A percentile compares a stretch with the other conserved stretches of the same genome.
phyloP scores from a whole-genome alignment of 2,329 filamentous ascomycete species.

The Ophiosphaerella herpotricha region DNA sequence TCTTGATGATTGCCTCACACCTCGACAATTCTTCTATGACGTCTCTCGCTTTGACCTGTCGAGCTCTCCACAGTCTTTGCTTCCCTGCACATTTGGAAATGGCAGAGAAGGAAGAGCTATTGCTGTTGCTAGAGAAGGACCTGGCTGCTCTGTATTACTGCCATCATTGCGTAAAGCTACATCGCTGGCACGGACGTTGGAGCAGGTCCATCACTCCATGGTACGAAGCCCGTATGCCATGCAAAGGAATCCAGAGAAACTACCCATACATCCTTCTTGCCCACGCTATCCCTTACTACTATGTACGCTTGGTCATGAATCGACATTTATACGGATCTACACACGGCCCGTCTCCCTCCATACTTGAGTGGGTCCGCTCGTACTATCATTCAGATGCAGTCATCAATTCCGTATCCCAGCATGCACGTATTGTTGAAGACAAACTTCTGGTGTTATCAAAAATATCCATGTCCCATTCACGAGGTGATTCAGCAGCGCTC shows the following conservation, averaged over 20 bases:
- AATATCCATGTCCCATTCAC: constrained; percentile 13
- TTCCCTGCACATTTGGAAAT: neutral
- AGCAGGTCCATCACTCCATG: constrained; percentile 4
- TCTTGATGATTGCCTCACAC: too few species aligned
- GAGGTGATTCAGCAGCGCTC: constrained; percentile 6
- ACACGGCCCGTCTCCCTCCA: constrained; percentile 15
- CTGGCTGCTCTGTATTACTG: constrained; percentile 19
- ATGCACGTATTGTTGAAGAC: constrained; percentile 20
- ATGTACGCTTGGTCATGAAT: constrained; percentile 28
- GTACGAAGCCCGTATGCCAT: constrained; percentile 6
- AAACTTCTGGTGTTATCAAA: constrained; percentile 19
- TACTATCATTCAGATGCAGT: neutral
- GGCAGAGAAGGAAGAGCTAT: constrained; percentile 16
- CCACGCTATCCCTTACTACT: constrained; percentile 12
- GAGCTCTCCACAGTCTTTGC: too few species aligned
- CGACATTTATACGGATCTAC: constrained; percentile 19
- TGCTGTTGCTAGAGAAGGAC: constrained; percentile 22
- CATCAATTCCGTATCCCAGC: constrained; percentile 2
- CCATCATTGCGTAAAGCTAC: constrained; percentile 21
- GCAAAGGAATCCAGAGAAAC: neutral
- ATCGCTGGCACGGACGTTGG: constrained; percentile 23
- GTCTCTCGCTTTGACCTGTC: too few species aligned
- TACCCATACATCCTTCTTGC: too few species aligned
- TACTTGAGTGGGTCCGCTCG: neutral
- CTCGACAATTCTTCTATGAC: too few species aligned